A percentile compares a stretch with the other conserved stretches of the same genome.
Evolutionary conservation across 73 alveolate species (phyloP).

Genomic region (Stentor roeselii): DNA sequence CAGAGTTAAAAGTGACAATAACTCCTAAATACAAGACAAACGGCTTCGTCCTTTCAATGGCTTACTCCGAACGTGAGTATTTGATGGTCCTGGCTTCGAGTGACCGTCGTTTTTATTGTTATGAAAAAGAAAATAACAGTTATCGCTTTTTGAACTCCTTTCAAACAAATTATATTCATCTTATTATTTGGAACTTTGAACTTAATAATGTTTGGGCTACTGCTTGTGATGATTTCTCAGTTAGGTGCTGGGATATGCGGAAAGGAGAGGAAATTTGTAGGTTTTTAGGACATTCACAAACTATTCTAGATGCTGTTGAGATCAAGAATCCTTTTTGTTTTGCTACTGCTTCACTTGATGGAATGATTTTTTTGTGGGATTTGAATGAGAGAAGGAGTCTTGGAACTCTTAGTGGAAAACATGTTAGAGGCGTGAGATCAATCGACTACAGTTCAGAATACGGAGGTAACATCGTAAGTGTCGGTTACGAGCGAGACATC

Average conservation of each 20-base stretch:
- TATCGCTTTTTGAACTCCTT: slow-evolving; percentile 55
- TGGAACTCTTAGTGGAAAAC: slow-evolving; percentile 66
- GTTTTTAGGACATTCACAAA: slow-evolving; percentile 74
- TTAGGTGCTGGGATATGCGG: slow-evolving; percentile 67
- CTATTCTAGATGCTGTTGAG: slow-evolving; percentile 86
- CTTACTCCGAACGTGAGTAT: slow-evolving; percentile 55
- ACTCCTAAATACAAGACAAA: slow-evolving; percentile 34
- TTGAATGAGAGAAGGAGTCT: slow-evolving; percentile 74
- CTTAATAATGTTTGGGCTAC: slow-evolving; percentile 91
- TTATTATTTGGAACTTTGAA: slow-evolving; percentile 84
- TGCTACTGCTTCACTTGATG: slow-evolving; percentile 91
- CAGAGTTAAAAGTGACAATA: slow-evolving; percentile 34
- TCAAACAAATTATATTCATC: slow-evolving; percentile 62
- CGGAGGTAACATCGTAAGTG: slow-evolving; percentile 79
- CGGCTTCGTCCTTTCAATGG: slow-evolving; percentile 40
- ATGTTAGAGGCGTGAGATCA: slow-evolving; percentile 67
- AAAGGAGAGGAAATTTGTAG: slow-evolving; percentile 56
- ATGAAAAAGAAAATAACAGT: slow-evolving; percentile 61
- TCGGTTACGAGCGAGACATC: slow-evolving; percentile 81
- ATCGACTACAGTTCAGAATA: slow-evolving; percentile 66
- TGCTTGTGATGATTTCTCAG: slow-evolving; percentile 80
- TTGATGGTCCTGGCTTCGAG: slow-evolving; percentile 72
- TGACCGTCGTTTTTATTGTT: slow-evolving; percentile 65
- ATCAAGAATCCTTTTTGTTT: slow-evolving; percentile 71
- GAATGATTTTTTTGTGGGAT: slow-evolving; percentile 74